Percentiles rank a stretch among this genome's conserved stretches.
phyloP scores from a whole-genome alignment of 169 alveolate genomes.

The Miamiensis avidus region DNA sequence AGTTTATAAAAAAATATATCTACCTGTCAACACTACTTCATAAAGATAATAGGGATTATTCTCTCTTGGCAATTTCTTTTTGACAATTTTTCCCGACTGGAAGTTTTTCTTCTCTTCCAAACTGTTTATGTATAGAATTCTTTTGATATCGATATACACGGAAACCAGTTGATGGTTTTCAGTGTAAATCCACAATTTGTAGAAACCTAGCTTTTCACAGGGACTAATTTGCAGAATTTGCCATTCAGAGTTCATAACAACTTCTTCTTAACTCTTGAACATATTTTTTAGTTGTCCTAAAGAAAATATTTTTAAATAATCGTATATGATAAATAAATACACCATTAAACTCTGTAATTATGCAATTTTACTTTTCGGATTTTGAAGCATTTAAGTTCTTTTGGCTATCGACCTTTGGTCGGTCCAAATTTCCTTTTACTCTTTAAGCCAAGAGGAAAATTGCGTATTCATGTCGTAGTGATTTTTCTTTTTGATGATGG shows the following conservation, averaged over 20 bases:
- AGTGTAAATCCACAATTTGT: slow-evolving; percentile 74
- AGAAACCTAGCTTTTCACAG: slow-evolving; percentile 70
- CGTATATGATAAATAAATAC: slow-evolving; percentile 65
- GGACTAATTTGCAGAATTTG: slow-evolving; percentile 71
- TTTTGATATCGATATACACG: slow-evolving; percentile 63
- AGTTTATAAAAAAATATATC: too few relatives aligned
- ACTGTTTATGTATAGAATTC: slow-evolving; percentile 77
- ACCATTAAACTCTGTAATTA: slow-evolving; percentile 55
- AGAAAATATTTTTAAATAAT: slow-evolving; percentile 56
- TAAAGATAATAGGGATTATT: slow-evolving; percentile 70
- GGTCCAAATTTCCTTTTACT: slow-evolving; percentile 35
- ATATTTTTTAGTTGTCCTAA: slow-evolving; percentile 39
- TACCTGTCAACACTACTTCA: slow-evolving; percentile 48
- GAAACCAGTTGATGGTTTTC: slow-evolving; percentile 56
- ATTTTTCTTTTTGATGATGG: slow-evolving; percentile 35
- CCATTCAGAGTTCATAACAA: slow-evolving; percentile 59
- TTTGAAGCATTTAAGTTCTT: slow-evolving; percentile 37
- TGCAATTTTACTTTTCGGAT: slow-evolving; percentile 68
- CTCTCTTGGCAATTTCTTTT: slow-evolving; percentile 81
- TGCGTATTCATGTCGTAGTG: slow-evolving; percentile 51
- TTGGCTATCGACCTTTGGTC: slow-evolving; percentile 33
- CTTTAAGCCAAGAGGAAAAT: slow-evolving; percentile 29
- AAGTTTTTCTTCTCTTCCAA: slow-evolving; percentile 53
- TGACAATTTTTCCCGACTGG: slow-evolving; percentile 50
- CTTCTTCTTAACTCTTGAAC: slow-evolving; percentile 55